Percentiles rank a stretch among this genome's conserved stretches.
Evolutionary conservation across 257 asterid species (phyloP).

Genomic region (Nyctanthes arbortristis): DNA sequence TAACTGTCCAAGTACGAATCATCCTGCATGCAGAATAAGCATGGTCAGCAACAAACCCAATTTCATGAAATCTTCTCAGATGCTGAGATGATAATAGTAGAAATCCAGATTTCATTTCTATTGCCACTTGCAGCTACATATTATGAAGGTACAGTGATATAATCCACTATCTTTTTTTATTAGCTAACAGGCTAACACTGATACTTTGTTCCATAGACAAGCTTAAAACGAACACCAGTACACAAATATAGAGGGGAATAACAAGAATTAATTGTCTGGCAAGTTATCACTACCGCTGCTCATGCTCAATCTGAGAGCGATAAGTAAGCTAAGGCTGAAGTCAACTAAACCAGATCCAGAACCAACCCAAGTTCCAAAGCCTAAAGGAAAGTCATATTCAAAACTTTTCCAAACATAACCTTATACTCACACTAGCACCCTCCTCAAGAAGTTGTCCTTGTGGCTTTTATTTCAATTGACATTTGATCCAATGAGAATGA

Average conservation of each 20-base stretch:
- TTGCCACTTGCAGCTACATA: not conserved
- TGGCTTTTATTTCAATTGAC: not conserved
- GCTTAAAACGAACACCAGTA: not conserved
- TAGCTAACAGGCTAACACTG: not conserved
- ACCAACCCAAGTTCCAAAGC: not conserved
- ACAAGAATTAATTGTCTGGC: not conserved
- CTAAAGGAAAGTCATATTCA: not conserved
- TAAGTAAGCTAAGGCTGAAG: not conserved
- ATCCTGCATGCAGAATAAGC: conserved; percentile 35
- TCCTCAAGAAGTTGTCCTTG: not conserved
- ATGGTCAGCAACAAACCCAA: not conserved
- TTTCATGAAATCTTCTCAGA: not conserved
- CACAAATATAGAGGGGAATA: not conserved
- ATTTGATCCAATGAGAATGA: not conserved
- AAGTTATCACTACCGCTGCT: not conserved
- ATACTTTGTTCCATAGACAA: not conserved
- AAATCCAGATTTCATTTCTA: not conserved
- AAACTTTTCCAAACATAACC: not conserved
- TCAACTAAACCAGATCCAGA: not conserved
- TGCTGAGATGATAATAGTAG: not conserved
- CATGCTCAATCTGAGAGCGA: not conserved
- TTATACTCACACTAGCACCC: not conserved
- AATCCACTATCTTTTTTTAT: not conserved
- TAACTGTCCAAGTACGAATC: conserved; percentile 65
- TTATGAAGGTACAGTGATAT: not conserved